phyloP scores from a whole-genome alignment of 2,329 filamentous ascomycete species.

The Fusarium verrucosum region DNA sequence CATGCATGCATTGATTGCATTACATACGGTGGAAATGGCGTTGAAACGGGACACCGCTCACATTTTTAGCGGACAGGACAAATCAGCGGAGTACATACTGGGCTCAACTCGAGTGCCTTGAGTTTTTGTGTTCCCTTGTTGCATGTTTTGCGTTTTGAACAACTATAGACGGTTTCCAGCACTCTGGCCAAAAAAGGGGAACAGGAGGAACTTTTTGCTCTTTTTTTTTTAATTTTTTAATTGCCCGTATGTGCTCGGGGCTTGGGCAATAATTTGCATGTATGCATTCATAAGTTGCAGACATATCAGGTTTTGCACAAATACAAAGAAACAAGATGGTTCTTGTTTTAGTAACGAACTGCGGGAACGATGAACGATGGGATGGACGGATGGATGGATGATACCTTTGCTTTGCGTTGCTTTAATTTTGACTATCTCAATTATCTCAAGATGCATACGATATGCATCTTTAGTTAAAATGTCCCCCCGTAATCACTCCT shows the following conservation, averaged over 20 bases:
- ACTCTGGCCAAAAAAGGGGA: constrained; percentile 15
- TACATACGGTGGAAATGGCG: constrained; percentile 28
- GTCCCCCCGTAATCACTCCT: constrained; percentile 5
- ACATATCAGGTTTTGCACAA: neutral
- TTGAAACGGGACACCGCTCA: constrained; percentile 27
- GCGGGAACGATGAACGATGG: constrained; percentile 33
- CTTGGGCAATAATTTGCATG: constrained; percentile 6
- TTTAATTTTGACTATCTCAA: constrained; percentile 19
- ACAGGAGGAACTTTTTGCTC: neutral
- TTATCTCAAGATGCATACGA: constrained; percentile 1
- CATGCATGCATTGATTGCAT: constrained; percentile 31
- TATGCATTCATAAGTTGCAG: constrained; percentile 11
- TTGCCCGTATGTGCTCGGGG: constrained; percentile 7
- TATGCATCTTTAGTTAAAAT: neutral
- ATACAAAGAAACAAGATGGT: neutral
- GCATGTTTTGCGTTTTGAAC: neutral
- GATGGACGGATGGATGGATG: constrained; percentile 18
- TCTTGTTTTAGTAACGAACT: constrained; percentile 21
- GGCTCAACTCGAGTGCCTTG: neutral
- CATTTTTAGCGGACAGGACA: neutral
- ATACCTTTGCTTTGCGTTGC: constrained; percentile 29
- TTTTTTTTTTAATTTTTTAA: neutral
- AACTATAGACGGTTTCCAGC: constrained; percentile 33
- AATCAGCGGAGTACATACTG: constrained; percentile 1
- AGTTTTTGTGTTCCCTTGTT: constrained; percentile 1